A percentile compares a stretch with the other conserved stretches of the same genome.
phyloP scores from a whole-genome alignment of 148 eudicot genomes.

The Vaccinium darrowii region DNA sequence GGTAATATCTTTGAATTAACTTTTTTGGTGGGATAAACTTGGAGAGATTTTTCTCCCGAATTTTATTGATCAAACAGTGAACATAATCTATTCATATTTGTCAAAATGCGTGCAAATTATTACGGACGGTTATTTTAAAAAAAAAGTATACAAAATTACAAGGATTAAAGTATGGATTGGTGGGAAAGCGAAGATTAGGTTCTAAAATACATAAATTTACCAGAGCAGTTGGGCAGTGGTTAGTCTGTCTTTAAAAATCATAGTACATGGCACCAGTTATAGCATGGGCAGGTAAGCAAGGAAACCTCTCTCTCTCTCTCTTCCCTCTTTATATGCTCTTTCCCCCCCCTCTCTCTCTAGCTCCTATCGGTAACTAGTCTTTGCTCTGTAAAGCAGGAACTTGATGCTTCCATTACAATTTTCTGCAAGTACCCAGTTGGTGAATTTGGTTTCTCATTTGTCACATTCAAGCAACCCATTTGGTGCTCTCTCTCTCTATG shows the following conservation, averaged over 20 bases:
- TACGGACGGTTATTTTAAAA: not conserved
- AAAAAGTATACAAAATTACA: not conserved
- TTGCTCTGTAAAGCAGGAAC: slow-evolving; percentile 35
- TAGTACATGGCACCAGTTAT: slow-evolving; percentile 34
- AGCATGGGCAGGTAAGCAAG: slow-evolving; percentile 52
- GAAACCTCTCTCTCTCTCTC: slow-evolving; percentile 10
- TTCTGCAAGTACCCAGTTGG: slow-evolving; percentile 44
- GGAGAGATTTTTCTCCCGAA: not conserved
- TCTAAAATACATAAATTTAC: slow-evolving; percentile 31
- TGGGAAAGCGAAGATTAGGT: slow-evolving; percentile 30
- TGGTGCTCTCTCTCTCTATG: slow-evolving; percentile 28
- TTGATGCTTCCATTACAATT: slow-evolving; percentile 39
- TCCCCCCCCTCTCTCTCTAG: slow-evolving; percentile 6
- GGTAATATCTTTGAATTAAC: not conserved
- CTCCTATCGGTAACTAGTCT: not conserved
- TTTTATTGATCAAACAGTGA: not conserved
- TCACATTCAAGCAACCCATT: slow-evolving; percentile 35
- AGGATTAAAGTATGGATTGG: slow-evolving; percentile 17
- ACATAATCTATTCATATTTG: not conserved
- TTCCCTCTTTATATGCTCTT: not conserved
- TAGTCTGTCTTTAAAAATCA: slow-evolving; percentile 43
- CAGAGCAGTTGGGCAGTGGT: slow-evolving; percentile 61
- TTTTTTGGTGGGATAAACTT: not conserved
- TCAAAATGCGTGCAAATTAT: not conserved
- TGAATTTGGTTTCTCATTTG: slow-evolving; percentile 27